Evolutionary conservation across 768 basidiomycete genomes (phyloP).

Genomic region (Termitomyces sp.): DNA sequence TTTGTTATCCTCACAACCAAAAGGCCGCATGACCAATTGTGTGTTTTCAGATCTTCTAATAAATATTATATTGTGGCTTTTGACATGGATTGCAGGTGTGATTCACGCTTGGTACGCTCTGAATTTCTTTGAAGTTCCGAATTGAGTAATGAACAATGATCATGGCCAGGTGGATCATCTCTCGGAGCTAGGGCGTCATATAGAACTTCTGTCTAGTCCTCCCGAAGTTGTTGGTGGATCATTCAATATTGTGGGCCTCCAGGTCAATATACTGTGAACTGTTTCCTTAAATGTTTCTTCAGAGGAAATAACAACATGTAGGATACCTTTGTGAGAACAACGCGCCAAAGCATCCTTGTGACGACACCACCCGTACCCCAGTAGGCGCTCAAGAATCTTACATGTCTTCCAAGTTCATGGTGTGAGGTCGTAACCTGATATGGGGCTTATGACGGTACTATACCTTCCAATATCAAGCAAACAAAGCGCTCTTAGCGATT

Average conservation of each 20-base stretch:
- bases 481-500: no score
- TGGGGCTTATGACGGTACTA: no score
- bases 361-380: no score
- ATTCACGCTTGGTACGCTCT: constrained; percentile 30
- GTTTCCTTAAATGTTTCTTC: no score
- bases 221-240: background rate
- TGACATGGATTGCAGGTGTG: constrained; percentile 50
- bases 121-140: background rate
- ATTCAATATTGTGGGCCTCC: background rate
- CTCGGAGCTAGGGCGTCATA: background rate
- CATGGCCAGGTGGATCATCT: background rate
- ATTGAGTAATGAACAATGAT: background rate
- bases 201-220: background rate
- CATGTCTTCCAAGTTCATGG: no score
- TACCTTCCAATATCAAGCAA: no score
- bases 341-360: no score
- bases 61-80: constrained; percentile 31
- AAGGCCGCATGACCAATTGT: background rate
- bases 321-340: background rate
- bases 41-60: constrained; percentile 25
- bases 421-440: no score
- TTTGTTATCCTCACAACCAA: background rate
- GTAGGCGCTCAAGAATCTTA: no score
- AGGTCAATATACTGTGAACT: background rate
- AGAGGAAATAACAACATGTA: background rate